phyloP scores from a whole-genome alignment of 2,329 filamentous ascomycete species.

The Fusarium musae region DNA sequence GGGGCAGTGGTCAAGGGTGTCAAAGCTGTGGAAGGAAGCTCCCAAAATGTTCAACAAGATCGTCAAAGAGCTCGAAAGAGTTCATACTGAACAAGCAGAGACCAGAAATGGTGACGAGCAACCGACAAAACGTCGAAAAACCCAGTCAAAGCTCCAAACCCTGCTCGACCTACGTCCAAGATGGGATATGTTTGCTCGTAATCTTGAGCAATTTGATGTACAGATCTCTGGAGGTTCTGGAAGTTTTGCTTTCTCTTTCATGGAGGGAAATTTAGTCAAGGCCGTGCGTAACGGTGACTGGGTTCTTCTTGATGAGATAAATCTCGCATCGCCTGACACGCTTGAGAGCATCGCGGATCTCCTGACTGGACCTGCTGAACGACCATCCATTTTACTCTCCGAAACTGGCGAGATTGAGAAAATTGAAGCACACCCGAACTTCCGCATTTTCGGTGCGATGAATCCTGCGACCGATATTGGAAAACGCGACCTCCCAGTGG shows the following conservation, averaged over 20 bases:
- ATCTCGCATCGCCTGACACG: conserved; percentile 93
- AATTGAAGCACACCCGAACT: conserved; percentile 88
- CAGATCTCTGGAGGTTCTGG: conserved; percentile 79
- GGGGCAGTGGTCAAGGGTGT: conserved; percentile 87
- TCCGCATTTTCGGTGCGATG: conserved; percentile 98
- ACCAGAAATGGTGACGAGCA: conserved; percentile 55
- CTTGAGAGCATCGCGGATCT: conserved; percentile 93
- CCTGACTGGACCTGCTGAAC: conserved; percentile 75
- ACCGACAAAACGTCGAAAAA: conserved; percentile 76
- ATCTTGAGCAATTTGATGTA: conserved; percentile 80
- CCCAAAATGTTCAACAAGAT: conserved; percentile 86
- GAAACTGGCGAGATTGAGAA: conserved; percentile 95
- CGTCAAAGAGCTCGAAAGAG: conserved; percentile 64
- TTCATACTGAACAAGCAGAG: conserved; percentile 54
- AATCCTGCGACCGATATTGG: conserved; percentile 98
- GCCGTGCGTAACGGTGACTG: conserved; percentile 96
- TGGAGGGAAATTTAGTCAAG: conserved; percentile 96
- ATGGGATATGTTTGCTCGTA: conserved; percentile 84
- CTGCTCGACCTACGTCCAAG: conserved; percentile 68
- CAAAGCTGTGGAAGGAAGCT: conserved; percentile 88
- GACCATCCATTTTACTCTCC: conserved; percentile 86
- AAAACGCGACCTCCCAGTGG: conserved; percentile 91
- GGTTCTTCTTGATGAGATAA: conserved; percentile 97
- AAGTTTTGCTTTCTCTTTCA: conserved; percentile 91
- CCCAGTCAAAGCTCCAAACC: conserved; percentile 73